Evolutionary conservation across 73 alveolate genomes (phyloP).

Genomic region (Effrenium voratum): DNA sequence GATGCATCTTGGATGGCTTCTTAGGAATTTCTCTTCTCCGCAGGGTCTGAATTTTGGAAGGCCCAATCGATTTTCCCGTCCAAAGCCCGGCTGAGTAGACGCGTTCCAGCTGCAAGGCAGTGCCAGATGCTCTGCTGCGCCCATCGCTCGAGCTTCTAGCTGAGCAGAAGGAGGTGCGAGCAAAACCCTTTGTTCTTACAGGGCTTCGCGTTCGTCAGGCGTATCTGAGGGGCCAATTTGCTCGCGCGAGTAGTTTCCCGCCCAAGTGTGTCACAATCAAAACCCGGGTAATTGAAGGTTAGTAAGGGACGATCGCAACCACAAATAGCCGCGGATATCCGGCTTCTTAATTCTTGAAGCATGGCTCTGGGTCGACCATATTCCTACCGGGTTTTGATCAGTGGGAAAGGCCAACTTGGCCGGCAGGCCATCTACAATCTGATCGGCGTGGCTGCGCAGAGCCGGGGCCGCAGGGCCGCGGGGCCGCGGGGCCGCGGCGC

Average conservation of each 20-base stretch:
- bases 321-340: background rate
- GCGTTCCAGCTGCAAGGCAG: background rate
- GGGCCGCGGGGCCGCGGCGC: too few species aligned
- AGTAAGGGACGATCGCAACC: background rate
- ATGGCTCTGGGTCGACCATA: background rate
- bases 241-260: background rate
- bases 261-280: background rate
- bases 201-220: background rate
- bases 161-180: constrained; percentile 63
- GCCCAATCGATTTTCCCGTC: background rate
- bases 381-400: too few species aligned
- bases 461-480: background rate
- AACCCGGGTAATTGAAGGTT: background rate
- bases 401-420: too few species aligned
- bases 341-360: background rate
- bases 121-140: constrained; percentile 70
- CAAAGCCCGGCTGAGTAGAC: background rate
- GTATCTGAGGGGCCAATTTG: background rate
- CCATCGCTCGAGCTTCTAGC: constrained; percentile 74
- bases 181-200: background rate
- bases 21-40: background rate
- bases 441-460: constrained; percentile 72
- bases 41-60: background rate
- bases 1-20: background rate
- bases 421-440: constrained; percentile 50